Conservation (phyloP, 495 filamentous ascomycete species). For the Coniosporium apollinis region DNA sequence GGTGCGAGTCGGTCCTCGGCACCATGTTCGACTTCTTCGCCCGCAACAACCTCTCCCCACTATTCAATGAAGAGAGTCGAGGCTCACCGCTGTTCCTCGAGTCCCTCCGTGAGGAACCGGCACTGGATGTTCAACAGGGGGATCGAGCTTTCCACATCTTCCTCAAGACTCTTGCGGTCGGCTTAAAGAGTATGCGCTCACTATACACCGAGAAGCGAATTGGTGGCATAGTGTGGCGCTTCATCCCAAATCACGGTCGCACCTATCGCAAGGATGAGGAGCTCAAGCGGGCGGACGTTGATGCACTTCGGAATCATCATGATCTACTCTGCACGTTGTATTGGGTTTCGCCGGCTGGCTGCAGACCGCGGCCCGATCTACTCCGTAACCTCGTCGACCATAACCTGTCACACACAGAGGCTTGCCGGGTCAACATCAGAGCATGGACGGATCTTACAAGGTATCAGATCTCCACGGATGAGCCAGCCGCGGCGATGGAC, state of each 20-base stretch:
- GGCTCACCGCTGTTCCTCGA: constrained; percentile 68
- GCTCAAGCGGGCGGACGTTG: constrained; percentile 58
- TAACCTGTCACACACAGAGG: constrained; percentile 64
- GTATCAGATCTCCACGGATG: constrained; percentile 48
- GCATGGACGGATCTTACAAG: constrained; percentile 65
- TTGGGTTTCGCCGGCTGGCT: constrained; percentile 58
- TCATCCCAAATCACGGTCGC: constrained; percentile 78
- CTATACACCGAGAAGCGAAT: constrained; percentile 53
- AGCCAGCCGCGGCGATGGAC: constrained; percentile 15
- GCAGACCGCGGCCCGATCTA: constrained; percentile 50
- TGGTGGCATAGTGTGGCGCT: constrained; percentile 55
- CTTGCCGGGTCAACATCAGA: constrained; percentile 64
- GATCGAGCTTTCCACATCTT: constrained; percentile 92
- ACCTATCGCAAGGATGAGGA: constrained; percentile 70
- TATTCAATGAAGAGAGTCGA: constrained; percentile 60
- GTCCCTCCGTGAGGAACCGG: constrained; percentile 44
- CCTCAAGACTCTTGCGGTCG: constrained; percentile 63
- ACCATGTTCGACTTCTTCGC: constrained; percentile 86
- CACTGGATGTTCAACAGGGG: constrained; percentile 40
- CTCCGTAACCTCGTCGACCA: constrained; percentile 69
- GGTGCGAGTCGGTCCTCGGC: constrained; percentile 60
- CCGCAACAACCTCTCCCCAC: constrained; percentile 49
- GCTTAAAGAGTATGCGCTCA: constrained; percentile 42
- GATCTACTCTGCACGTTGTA: constrained; percentile 82
- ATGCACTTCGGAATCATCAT: constrained; percentile 80